Base-by-base conservation (phyloP, 1,139 yeast species). In the Lodderomyces parapsilosis region DNA sequence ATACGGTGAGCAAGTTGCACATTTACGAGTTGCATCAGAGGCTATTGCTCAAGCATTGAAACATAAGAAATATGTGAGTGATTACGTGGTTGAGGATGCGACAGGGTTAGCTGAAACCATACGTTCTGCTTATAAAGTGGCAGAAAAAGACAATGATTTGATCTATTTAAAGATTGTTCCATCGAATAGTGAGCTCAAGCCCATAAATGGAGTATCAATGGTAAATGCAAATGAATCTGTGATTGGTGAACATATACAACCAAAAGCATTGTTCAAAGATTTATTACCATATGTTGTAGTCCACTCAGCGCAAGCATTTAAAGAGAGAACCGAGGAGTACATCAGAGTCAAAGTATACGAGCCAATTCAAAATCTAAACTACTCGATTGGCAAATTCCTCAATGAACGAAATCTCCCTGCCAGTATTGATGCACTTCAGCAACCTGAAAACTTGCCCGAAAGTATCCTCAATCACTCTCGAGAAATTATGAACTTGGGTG, bases 61-160 rank as follows among this genome's bases (percentile, higher is more conserved):
- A 38, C 63, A 65, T 43, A 59, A 71, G 38, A 69, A 70, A 43
- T 76, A 76, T 49, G 81, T 80, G 2, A 58, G 62, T 14, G 49
- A 60, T 5, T 51, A 62, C 11, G 78, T 76, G 1, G 58, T 80
- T 3, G 72, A 66, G 14, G 86, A 81, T 49, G 59, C 78, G 6
- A 59, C 61, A 19, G 80, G 81, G 0, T 71, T 85, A 17, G 51
- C 60, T 2, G 60, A 59, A 2, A 71, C 74, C 5, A 69, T 86
- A 0, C 57, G 62, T 4, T 70, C 69, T 1, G 68, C 74, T 1
- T 59, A 83, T n/a, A 62, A 67, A 13, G 66, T 76, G 1, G 80
- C 91, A 0, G 90, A 86, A 51, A 76, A 81, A 53, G 96, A 90
- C 51, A 90, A 90, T 57, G 93, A 88, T 55, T 68, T 89, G 54